These are phyloP conservation scores for Fusarium virguliforme DNA, from an alignment of 2,329 filamentous ascomycete genomes.

Conservation along the genomic window DNA sequence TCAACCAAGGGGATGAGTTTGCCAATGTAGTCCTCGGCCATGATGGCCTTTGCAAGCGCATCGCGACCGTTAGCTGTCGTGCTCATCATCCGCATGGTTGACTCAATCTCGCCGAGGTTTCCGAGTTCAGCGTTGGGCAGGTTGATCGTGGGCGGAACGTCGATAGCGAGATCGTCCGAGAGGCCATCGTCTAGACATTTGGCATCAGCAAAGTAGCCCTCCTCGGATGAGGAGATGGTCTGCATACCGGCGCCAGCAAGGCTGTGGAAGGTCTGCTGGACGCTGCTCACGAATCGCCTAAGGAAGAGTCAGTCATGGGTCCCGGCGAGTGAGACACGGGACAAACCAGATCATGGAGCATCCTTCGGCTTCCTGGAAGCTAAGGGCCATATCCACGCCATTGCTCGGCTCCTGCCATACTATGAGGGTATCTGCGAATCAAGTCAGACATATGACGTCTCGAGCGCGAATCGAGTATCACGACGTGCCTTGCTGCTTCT, in stretches of 20 bases:
- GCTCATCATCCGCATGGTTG: conserved; percentile 85
- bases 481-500: conserved; percentile 92
- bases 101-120: conserved; percentile 87
- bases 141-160: conserved; percentile 78
- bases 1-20: conserved; percentile 90
- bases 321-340: neutral
- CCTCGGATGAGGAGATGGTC: conserved; percentile 7
- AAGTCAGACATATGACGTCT: conserved; percentile 49
- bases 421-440: conserved; percentile 86
- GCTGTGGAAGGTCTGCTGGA: conserved; percentile 81
- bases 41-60: conserved; percentile 87
- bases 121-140: conserved; percentile 86
- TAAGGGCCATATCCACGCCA: conserved; percentile 96
- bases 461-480: conserved; percentile 17
- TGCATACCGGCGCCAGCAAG: conserved; percentile 74
- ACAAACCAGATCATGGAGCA: conserved; percentile 91
- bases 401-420: conserved; percentile 93
- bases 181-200: conserved; percentile 80
- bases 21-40: conserved; percentile 87
- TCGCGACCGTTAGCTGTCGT: conserved; percentile 84
- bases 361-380: conserved; percentile 97
- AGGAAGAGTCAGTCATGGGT: conserved; percentile 41
- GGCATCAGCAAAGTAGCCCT: conserved; percentile 48
- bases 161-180: conserved; percentile 87
- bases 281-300: conserved; percentile 91